phyloP scores from a whole-genome alignment of 495 filamentous ascomycete species.

The Penicillium flavigenum region DNA sequence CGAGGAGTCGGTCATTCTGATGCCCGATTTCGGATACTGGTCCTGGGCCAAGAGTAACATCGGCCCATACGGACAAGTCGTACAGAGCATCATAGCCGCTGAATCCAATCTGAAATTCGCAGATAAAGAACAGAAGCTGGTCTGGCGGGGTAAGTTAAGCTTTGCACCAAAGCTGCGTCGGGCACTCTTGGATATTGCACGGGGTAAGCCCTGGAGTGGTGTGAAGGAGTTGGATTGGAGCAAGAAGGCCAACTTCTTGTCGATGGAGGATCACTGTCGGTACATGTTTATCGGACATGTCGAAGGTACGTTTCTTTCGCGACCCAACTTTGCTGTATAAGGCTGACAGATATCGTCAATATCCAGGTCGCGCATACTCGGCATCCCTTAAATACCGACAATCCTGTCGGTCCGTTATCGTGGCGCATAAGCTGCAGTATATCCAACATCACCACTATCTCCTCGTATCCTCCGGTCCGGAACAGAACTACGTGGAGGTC shows the following conservation, averaged over 20 bases:
- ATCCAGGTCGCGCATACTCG: background rate
- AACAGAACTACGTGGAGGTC: background rate
- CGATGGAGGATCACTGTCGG: background rate
- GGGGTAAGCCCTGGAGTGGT: background rate
- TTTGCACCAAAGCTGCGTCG: background rate
- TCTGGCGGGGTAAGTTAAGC: background rate
- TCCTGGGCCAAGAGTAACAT: too few relatives aligned
- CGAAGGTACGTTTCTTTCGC: background rate
- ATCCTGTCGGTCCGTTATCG: background rate
- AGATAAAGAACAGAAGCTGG: background rate
- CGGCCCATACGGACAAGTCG: too few relatives aligned
- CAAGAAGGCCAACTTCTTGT: background rate
- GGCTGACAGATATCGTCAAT: background rate
- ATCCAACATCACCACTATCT: background rate
- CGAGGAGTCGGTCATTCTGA: too few relatives aligned
- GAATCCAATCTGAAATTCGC: too few relatives aligned
- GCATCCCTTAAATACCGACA: background rate
- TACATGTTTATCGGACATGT: background rate
- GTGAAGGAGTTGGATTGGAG: background rate
- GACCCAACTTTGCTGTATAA: background rate
- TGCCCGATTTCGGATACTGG: too few relatives aligned
- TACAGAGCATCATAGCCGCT: too few relatives aligned
- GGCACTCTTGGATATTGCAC: background rate
- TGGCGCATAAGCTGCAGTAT: background rate
- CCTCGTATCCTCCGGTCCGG: background rate